Evolutionary conservation across 805 yeast genomes (phyloP), one percentile per base, ranked within the genome.

Genomic region (Pichia heedii): DNA sequence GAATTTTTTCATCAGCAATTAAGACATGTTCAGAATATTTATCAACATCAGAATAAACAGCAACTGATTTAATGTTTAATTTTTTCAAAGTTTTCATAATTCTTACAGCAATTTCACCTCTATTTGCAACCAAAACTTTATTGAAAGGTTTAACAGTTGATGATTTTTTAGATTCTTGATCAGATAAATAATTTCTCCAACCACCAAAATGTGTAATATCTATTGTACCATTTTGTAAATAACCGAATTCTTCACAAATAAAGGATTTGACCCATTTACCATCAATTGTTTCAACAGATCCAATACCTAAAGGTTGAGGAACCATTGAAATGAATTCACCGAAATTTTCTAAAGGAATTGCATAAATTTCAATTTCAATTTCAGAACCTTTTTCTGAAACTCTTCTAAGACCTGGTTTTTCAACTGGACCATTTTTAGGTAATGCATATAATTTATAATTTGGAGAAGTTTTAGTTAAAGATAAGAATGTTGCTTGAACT

Each of bases 71-170:
- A 54, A 93, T 85, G 4, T 78, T 78, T 50, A 93, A 61, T 61
- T 81, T 82, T 63, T 84, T 85, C 58, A 90, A 70, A 18, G 98
- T 89, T 59, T 76, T 82, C 57, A 90, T 87, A 54, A 93, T 87
- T 57, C 98, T 73, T 26, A 89, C 97, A 2, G 98, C 97, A 56
- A 90, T 90, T 66, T 90, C 98, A 61, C 97, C 97, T 67, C 98
- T 77, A 69, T 90, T 90, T 34, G 97, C 97, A 43, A 90, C 93
- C 44, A 90, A 72, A n/a, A 90, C 96, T 11, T 82, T 74, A 19
- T 79, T 70, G 65, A 88, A 87, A 1, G 94, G 93, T 55, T 75
- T 77, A 45, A 65, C 66, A 16, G 53, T 47, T 33, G 57, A 56
- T 1, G 36, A 11, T 19, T 55, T 54, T 20, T 52, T 52, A 32